phyloP scores from a whole-genome alignment of 805 yeast species.

The Ogataea henricii region DNA sequence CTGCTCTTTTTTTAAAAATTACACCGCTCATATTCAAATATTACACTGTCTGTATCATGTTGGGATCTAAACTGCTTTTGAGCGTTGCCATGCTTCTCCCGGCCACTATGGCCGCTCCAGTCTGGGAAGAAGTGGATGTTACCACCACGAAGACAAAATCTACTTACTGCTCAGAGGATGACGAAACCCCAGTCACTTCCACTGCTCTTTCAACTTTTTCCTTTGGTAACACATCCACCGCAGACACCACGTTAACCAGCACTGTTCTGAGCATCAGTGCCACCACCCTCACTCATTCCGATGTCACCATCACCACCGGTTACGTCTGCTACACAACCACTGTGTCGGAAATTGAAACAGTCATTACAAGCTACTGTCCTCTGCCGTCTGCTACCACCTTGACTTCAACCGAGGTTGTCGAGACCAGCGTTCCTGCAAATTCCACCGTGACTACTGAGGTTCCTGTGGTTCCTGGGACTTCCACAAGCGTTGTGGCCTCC shows the following conservation, averaged over 20 bases:
- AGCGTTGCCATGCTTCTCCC: constrained; percentile 3
- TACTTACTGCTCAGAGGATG: constrained; percentile 8
- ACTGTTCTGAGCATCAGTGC: not conserved
- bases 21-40: no score
- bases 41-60: not conserved
- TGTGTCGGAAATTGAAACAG: not conserved
- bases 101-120: constrained; percentile 1
- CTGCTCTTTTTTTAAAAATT: no score
- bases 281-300: constrained; percentile 1
- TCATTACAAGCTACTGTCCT: constrained; percentile 4
- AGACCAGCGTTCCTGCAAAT: not conserved
- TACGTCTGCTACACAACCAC: constrained; percentile 3
- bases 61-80: constrained; percentile 6
- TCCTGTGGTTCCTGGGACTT: not conserved
- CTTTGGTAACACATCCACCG: not conserved
- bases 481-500: not conserved
- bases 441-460: not conserved
- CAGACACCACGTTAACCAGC: constrained; percentile 2
- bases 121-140: not conserved
- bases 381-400: not conserved
- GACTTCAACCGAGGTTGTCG: not conserved
- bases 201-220: not conserved
- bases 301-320: constrained; percentile 3
- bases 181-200: constrained; percentile 1
- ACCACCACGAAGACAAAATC: constrained; percentile 9